A percentile compares a stretch with the other conserved stretches of the same genome.
Evolutionary conservation across 2,329 filamentous ascomycete species (phyloP).

Genomic region (Mollisia scopiformis): DNA sequence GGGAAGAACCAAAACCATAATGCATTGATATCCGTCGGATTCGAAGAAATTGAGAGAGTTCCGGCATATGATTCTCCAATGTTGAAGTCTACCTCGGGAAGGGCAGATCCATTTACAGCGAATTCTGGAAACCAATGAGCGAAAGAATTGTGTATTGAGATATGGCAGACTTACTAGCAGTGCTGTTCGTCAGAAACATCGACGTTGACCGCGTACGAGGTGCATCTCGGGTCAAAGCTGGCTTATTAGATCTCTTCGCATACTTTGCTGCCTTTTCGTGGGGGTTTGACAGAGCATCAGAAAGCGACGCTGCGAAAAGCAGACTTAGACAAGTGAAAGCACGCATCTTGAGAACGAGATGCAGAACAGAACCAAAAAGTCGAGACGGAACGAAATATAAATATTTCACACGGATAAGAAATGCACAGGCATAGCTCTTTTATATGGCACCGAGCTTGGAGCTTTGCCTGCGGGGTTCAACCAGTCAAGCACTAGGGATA

Average conservation of each 20-base stretch:
- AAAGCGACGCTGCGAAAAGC: not conserved
- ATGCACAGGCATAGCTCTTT: not conserved
- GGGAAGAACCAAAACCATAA: constrained; percentile 62
- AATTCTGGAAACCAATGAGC: constrained; percentile 24
- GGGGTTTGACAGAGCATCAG: constrained; percentile 34
- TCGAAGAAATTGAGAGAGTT: constrained; percentile 55
- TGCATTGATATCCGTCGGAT: constrained; percentile 45
- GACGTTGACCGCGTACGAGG: constrained; percentile 10
- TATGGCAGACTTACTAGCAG: constrained; percentile 6
- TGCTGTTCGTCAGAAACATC: constrained; percentile 18
- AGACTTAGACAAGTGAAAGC: not conserved
- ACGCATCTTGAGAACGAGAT: not conserved
- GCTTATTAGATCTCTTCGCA: constrained; percentile 5
- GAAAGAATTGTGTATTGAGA: not conserved
- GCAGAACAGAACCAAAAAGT: not conserved
- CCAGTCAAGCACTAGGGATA: not conserved
- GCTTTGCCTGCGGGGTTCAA: not conserved
- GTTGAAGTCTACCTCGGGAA: constrained; percentile 35
- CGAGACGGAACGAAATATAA: not conserved
- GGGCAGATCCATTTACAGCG: constrained; percentile 31
- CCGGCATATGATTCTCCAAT: constrained; percentile 37
- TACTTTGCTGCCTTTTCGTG: constrained; percentile 16
- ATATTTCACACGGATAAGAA: not conserved
- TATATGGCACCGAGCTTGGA: not conserved
- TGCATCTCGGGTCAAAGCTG: constrained; percentile 6